phyloP scores from a whole-genome alignment of 202 grass and related monocot genomes.

The Bolboschoenoplectus hybrid region DNA sequence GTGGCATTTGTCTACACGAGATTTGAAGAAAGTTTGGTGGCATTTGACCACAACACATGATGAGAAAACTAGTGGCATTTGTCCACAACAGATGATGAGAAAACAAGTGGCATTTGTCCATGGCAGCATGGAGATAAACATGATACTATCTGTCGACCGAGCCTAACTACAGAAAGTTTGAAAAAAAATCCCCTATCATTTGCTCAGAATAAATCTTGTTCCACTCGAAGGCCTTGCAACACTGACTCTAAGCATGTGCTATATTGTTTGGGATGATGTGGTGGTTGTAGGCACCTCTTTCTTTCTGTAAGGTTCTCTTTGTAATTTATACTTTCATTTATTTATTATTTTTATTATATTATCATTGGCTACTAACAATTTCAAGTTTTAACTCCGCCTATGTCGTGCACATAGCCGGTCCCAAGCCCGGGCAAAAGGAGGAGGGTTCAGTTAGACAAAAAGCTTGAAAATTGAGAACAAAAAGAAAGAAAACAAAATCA shows the following conservation, averaged over 20 bases:
- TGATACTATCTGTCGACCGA: background rate
- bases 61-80: conserved; percentile 7
- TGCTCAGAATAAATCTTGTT: background rate
- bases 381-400: conserved; percentile 36
- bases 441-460: conserved; percentile 22
- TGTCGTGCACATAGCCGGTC: conserved; percentile 28
- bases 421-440: conserved; percentile 31
- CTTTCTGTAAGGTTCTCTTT: background rate
- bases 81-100: conserved; percentile 7
- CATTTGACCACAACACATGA: background rate
- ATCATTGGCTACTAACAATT: conserved; percentile 13
- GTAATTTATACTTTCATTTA: background rate
- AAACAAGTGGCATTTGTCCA: conserved; percentile 12
- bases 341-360: background rate
- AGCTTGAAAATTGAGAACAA: background rate
- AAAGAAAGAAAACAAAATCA: background rate
- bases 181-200: background rate
- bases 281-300: background rate
- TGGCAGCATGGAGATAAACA: background rate
- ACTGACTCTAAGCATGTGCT: background rate
- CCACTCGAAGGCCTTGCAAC: background rate
- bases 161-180: background rate
- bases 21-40: background rate
- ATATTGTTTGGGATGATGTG: background rate
- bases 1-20: background rate